Base-by-base conservation (phyloP, 768 basidiomycete species). In the Hypholoma fasciculare region DNA sequence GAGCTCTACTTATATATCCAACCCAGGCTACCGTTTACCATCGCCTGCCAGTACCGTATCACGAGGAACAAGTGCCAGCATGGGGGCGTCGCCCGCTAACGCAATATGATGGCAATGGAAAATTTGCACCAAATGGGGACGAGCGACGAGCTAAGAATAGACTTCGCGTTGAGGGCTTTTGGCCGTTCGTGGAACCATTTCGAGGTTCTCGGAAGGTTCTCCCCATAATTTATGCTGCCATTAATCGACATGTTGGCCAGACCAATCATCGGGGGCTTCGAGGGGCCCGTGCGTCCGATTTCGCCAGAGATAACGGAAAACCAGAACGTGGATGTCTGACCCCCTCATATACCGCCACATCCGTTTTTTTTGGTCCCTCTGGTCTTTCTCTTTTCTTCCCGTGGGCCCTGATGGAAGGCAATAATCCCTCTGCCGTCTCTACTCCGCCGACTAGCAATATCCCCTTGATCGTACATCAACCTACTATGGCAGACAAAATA, bases 91-190 rank as follows among this genome's bases (percentile, higher is more conserved):
- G 17, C 44, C 44, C 44, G 44, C 17, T n/a, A 19, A 19, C 23
- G 9, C 23, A 46, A 17, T 19, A 46, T 46, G 44, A 46, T 46
- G 44, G 19, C 44, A 23, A 23, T 46, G n/a, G 16, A 49, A 49
- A 27, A 27, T 27, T 49, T 23, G 9, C 20, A 27, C 48, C 48
- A 23, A 49, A 49, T 49, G 48, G 48, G 26, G 48, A 49, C 48
- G 26, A 30, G 16, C 39, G 52, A 48, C 26, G 54, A 58, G 49
- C 61, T 58, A 61, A 65, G 66, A 64, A 65, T 67, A 71, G 66
- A 42, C 26, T 42, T 49, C 48, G 36, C 37, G 26, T 39, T 76
- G 78, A 72, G 73, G 69, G 65, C 68, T 74, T 75, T 76, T 77
- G 61, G 77, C 76, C 69, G 73, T 75, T 77, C 71, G 75, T 59